Evolutionary conservation across 2,329 filamentous ascomycete species (phyloP).

Genomic region (Alternaria hordeiaustralica): DNA sequence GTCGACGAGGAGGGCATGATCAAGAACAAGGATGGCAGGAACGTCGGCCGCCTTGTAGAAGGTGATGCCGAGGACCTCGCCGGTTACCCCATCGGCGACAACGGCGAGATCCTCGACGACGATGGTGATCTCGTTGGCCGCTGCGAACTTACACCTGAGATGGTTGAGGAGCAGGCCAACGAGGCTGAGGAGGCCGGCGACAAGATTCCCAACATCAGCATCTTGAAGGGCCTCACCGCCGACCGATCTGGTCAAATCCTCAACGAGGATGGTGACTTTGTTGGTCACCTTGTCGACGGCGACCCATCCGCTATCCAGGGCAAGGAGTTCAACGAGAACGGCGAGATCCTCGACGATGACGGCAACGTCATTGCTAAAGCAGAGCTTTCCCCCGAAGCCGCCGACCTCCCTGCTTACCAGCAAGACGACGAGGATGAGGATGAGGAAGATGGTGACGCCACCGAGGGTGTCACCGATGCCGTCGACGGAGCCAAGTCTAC

Average conservation of each 20-base stretch:
- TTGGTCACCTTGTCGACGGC: conserved; percentile 57
- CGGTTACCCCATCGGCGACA: conserved; percentile 60
- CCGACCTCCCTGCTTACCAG: conserved; percentile 46
- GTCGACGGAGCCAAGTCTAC: conserved; percentile 42
- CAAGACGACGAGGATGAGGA: conserved; percentile 30
- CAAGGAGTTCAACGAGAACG: conserved; percentile 59
- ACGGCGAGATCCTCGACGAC: conserved; percentile 63
- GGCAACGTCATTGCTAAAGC: conserved; percentile 62
- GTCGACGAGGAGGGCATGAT: conserved; percentile 63
- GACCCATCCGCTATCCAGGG: conserved; percentile 57
- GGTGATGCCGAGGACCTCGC: conserved; percentile 60
- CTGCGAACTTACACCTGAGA: conserved; percentile 57
- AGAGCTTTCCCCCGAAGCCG: conserved; percentile 56
- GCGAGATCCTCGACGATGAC: conserved; percentile 62
- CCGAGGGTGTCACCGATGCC: conserved; percentile 30
- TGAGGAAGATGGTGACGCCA: conserved; percentile 33
- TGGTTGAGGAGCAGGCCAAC: conserved; percentile 51
- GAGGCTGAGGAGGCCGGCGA: conserved; percentile 45
- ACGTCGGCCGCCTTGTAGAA: conserved; percentile 58
- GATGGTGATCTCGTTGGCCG: conserved; percentile 63
- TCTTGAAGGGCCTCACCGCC: conserved; percentile 57
- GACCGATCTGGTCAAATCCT: conserved; percentile 57
- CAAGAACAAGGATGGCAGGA: conserved; percentile 58
- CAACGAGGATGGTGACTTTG: conserved; percentile 59
- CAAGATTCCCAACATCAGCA: conserved; percentile 54